A percentile compares a stretch with the other conserved stretches of the same genome.
Evolutionary conservation across 257 asterid species (phyloP).

Genomic region (Primulina tabacum): DNA sequence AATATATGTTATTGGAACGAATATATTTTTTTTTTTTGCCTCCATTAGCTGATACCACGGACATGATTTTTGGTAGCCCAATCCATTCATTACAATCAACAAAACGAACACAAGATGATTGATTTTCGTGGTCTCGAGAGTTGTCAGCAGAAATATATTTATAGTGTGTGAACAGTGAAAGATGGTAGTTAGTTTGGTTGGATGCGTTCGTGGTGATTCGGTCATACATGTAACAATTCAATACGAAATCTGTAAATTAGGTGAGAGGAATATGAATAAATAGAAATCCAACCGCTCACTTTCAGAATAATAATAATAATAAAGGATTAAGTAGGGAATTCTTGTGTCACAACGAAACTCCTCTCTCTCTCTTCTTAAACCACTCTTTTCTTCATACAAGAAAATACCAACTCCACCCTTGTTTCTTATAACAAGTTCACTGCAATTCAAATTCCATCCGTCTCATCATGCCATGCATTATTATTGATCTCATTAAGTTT

Average conservation of each 20-base stretch:
- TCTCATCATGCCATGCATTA: neutral
- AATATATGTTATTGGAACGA: too few relatives aligned
- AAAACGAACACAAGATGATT: neutral
- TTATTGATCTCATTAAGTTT: neutral
- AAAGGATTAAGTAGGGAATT: constrained; percentile 27
- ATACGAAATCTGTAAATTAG: neutral
- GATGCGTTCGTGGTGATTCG: constrained; percentile 1
- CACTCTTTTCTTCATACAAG: constrained; percentile 27
- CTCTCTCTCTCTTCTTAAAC: constrained; percentile 19
- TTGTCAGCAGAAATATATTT: too few relatives aligned
- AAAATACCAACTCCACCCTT: constrained; percentile 1
- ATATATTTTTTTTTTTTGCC: too few relatives aligned
- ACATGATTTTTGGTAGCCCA: constrained; percentile 29
- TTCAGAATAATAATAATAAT: constrained; percentile 28
- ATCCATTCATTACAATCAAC: constrained; percentile 36
- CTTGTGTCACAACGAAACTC: neutral
- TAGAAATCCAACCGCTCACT: constrained; percentile 70
- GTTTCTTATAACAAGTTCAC: constrained; percentile 6
- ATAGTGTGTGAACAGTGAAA: too few relatives aligned
- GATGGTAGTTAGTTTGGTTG: neutral
- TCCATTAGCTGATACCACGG: too few relatives aligned
- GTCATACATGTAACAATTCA: neutral
- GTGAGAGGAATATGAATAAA: neutral
- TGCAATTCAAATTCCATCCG: neutral
- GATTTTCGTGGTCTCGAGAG: too few relatives aligned